These are phyloP conservation scores for Colletotrichum navitas DNA, from an alignment of 2,329 filamentous ascomycete species.

Conservation along the genomic window DNA sequence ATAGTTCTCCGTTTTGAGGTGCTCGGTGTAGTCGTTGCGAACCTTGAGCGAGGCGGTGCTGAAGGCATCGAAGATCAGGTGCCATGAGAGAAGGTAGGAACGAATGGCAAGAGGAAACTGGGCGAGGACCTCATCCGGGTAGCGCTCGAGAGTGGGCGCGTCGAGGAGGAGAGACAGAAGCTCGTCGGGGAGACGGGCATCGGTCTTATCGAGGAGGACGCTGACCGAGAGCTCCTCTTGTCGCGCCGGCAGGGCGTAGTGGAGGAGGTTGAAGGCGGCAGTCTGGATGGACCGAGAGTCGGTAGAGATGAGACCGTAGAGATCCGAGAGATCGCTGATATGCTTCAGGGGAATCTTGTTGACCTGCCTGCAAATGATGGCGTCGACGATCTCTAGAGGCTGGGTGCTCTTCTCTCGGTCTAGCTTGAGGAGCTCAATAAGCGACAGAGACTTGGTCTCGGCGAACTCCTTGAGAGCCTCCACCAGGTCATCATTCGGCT, in stretches of 20 bases:
- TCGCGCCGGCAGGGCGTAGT: constrained; percentile 79
- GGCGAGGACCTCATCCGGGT: constrained; percentile 74
- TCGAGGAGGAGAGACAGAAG: constrained; percentile 86
- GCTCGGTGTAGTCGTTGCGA: constrained; percentile 82
- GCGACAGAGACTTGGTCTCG: constrained; percentile 65
- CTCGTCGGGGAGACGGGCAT: constrained; percentile 83
- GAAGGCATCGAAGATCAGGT: constrained; percentile 89
- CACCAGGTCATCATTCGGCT: constrained; percentile 87
- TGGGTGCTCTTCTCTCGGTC: constrained; percentile 64
- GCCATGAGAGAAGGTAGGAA: constrained; percentile 90
- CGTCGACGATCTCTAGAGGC: constrained; percentile 81
- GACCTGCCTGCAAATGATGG: constrained; percentile 77
- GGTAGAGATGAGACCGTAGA: constrained; percentile 83
- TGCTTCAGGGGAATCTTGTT: constrained; percentile 72
- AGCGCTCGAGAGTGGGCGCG: constrained; percentile 76
- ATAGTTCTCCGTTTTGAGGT: constrained; percentile 80
- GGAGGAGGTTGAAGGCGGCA: constrained; percentile 83
- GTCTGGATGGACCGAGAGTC: constrained; percentile 82
- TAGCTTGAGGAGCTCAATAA: constrained; percentile 74
- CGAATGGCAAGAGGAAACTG: constrained; percentile 78
- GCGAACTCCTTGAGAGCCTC: constrained; percentile 77
- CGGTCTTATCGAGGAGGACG: constrained; percentile 76
- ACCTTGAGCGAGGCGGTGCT: constrained; percentile 83
- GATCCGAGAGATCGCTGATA: constrained; percentile 72
- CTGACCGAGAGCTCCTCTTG: constrained; percentile 90